These are phyloP conservation scores for Chrysosporium keratinophilum DNA, from an alignment of 2,329 filamentous ascomycete species.

Conservation along the genomic window DNA sequence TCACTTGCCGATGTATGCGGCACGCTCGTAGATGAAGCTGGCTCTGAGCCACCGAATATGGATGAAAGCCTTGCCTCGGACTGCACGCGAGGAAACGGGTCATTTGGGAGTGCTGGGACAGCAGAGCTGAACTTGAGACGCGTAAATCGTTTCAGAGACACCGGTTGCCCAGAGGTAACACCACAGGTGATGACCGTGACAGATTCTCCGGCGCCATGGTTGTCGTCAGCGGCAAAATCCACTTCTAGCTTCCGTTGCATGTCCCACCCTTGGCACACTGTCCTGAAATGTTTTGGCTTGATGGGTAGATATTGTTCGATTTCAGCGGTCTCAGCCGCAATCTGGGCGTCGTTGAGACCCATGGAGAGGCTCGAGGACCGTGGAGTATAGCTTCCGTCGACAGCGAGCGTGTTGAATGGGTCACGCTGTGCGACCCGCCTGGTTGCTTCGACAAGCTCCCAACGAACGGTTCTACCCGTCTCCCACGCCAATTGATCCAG, in stretches of 20 bases:
- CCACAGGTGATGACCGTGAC: conserved; percentile 67
- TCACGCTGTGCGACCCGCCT: conserved; percentile 61
- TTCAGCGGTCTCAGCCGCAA: conserved; percentile 65
- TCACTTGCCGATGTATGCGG: neutral
- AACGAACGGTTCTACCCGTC: conserved; percentile 65
- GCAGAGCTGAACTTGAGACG: conserved; percentile 38
- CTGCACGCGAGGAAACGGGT: conserved; percentile 18
- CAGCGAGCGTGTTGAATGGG: conserved; percentile 57
- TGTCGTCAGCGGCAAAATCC: conserved; percentile 77
- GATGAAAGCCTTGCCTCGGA: conserved; percentile 28
- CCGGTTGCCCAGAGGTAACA: conserved; percentile 47
- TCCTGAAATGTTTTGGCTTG: conserved; percentile 67
- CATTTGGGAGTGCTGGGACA: conserved; percentile 14
- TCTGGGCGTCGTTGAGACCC: conserved; percentile 59
- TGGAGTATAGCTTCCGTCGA: conserved; percentile 68
- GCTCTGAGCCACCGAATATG: conserved; percentile 41
- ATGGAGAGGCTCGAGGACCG: conserved; percentile 65
- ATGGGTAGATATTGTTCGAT: conserved; percentile 66
- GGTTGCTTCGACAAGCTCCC: conserved; percentile 70
- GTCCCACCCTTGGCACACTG: conserved; percentile 75
- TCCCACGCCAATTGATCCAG: conserved; percentile 63
- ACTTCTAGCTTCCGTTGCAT: conserved; percentile 79
- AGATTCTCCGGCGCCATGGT: conserved; percentile 63
- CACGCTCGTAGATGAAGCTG: neutral
- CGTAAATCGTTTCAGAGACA: conserved; percentile 49